phyloP scores from a whole-genome alignment of 495 filamentous ascomycete genomes.

The Penicillium diatomitis region DNA sequence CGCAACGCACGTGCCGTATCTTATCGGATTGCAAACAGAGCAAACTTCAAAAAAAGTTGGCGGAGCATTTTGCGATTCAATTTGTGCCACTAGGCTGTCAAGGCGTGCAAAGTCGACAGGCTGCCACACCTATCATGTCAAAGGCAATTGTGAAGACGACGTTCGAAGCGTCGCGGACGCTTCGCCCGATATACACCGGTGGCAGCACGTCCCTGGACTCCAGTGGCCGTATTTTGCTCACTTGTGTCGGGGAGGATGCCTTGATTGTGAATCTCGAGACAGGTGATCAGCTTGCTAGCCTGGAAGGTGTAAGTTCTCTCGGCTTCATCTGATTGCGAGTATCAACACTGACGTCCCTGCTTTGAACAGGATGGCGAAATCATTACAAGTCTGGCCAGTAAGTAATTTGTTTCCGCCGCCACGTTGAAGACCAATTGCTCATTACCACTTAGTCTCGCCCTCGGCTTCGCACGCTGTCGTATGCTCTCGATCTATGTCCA shows the following conservation, averaged over 20 bases:
- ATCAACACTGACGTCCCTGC: slow-evolving; percentile 9
- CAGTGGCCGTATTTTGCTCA: slow-evolving; percentile 74
- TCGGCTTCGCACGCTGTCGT: slow-evolving; percentile 77
- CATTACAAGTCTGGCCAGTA: slow-evolving; percentile 78
- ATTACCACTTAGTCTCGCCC: slow-evolving; percentile 58
- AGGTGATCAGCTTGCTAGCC: slow-evolving; percentile 69
- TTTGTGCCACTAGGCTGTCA: slow-evolving; percentile 3
- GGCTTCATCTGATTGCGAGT: neutral
- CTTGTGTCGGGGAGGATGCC: slow-evolving; percentile 80
- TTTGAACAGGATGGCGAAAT: slow-evolving; percentile 73
- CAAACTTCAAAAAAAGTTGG: slow-evolving; percentile 39
- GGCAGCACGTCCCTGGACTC: slow-evolving; percentile 77
- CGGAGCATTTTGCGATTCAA: slow-evolving; percentile 17
- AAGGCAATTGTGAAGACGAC: slow-evolving; percentile 61
- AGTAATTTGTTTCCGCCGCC: slow-evolving; percentile 11
- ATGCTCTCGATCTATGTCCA: slow-evolving; percentile 87
- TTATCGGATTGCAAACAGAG: slow-evolving; percentile 27
- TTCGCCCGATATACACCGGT: slow-evolving; percentile 91
- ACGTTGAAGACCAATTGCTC: neutral
- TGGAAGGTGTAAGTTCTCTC: slow-evolving; percentile 70
- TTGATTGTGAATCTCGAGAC: slow-evolving; percentile 77
- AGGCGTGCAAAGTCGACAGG: slow-evolving; percentile 13
- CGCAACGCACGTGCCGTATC: slow-evolving; percentile 17
- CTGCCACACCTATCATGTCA: slow-evolving; percentile 31
- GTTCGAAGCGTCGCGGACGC: slow-evolving; percentile 69